Base-by-base conservation (phyloP, 139 green algal species). In the Tetraselmis chui region DNA sequence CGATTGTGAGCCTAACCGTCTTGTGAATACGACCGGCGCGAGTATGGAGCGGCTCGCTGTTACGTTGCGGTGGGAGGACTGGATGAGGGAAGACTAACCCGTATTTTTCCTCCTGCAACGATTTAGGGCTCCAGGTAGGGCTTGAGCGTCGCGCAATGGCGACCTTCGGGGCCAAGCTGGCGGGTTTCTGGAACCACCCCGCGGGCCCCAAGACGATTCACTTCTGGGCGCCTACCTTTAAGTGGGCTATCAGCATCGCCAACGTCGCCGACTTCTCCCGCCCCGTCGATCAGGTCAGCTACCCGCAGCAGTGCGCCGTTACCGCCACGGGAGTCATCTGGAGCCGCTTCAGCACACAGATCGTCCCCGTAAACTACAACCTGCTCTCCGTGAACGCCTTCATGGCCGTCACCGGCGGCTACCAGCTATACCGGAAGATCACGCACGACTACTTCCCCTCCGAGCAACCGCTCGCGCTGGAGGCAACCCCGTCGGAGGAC, bases 211-310 rank as follows among this genome's bases (percentile, higher is more conserved):
- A 96, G 81, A 97, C 93, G 18, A 95, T 96, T n/a, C 90, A 93
- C 81, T 98, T 98, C 80, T 98, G 94, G 96, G 96, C 96, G 0
- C 96, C 96, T 2, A 98, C 96, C 0, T 98, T 99, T 85, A 99
- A 99, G 83, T 99, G 96, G 97, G 94, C 92, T 58, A 98, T 99
- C 80, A 94, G 83, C 29, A 79, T 98, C 0, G 97, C 97, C 1
- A 99, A 99, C 86, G 92, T 99, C 32, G 92, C 94, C 18, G 97
- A 99, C 85, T 93, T 98, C 81, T 79, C 92, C 58, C 83, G 91
- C n/a, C 96, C 97, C n/a, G 74, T 90, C 1, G 96, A 99, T 75
- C 87, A 93, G 29, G 86, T 99, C 1, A 97, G 92, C 22, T 89
- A 93, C 24, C 97, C 96, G 1, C 97, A 99, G 82, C 96, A 99